phyloP scores from a whole-genome alignment of 805 yeast genomes.

The Candida maltosa region DNA sequence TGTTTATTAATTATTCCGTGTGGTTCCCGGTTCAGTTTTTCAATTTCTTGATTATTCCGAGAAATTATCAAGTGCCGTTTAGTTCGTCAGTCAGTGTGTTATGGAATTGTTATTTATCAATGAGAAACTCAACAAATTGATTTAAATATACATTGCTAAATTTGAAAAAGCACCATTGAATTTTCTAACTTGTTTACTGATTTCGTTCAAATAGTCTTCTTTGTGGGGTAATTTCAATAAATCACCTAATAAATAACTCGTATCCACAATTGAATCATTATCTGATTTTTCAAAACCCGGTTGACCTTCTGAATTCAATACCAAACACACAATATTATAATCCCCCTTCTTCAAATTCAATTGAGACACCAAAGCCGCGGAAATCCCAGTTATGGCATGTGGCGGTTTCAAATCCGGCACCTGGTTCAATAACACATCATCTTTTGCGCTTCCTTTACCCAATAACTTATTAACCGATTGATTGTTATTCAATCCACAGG shows the following conservation, averaged over 20 bases:
- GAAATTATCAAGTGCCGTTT: constrained; percentile 83
- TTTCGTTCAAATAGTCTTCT: constrained; percentile 11
- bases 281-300: constrained; percentile 56
- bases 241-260: constrained; percentile 15
- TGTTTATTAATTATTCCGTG: constrained; percentile 65
- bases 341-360: constrained; percentile 5
- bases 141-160: constrained; percentile 25
- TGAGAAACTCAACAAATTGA: constrained; percentile 49
- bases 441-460: constrained; percentile 1
- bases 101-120: constrained; percentile 91
- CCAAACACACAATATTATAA: constrained; percentile 16
- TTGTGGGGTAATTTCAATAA: constrained; percentile 5
- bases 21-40: constrained; percentile 83
- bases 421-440: constrained; percentile 2
- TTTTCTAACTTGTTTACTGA: constrained; percentile 18
- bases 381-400: constrained; percentile 56
- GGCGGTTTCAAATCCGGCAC: constrained; percentile 50
- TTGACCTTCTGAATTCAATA: constrained; percentile 59
- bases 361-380: constrained; percentile 42
- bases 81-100: constrained; percentile 81
- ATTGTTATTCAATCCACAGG: constrained; percentile 32
- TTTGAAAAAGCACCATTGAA: constrained; percentile 21
- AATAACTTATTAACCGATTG: constrained; percentile 22
- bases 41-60: constrained; percentile 68
- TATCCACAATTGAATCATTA: constrained; percentile 38